Evolutionary conservation across 2,329 filamentous ascomycete genomes (phyloP).

Genomic region (Pseudocercospora fuligena): DNA sequence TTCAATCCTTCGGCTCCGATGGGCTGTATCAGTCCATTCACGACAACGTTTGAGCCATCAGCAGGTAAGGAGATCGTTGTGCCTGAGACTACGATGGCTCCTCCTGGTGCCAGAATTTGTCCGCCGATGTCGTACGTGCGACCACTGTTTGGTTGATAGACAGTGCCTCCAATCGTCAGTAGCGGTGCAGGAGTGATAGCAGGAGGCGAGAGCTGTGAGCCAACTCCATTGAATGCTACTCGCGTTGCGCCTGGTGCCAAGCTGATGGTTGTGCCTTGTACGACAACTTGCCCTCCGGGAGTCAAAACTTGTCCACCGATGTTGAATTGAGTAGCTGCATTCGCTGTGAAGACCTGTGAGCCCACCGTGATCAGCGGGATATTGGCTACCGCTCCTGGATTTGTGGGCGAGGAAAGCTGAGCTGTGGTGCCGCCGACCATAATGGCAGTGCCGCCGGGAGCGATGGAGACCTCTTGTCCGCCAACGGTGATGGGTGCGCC

Average conservation of each 20-base stretch:
- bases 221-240: conserved; percentile 48
- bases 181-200: conserved; percentile 38
- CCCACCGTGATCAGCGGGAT: conserved; percentile 48
- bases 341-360: conserved; percentile 46
- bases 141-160: conserved; percentile 39
- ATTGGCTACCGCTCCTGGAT: conserved; percentile 29
- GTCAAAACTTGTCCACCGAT: conserved; percentile 44
- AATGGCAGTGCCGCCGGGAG: conserved; percentile 44
- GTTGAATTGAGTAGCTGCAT: conserved; percentile 53
- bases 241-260: conserved; percentile 46
- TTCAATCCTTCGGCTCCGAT: conserved; percentile 13
- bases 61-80: conserved; percentile 48
- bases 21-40: conserved; percentile 39
- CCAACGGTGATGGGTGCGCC: conserved; percentile 39
- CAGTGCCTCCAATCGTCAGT: conserved; percentile 37
- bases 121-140: conserved; percentile 38
- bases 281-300: conserved; percentile 45
- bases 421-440: conserved; percentile 41
- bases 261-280: conserved; percentile 47
- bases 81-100: conserved; percentile 44
- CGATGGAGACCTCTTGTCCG: conserved; percentile 40
- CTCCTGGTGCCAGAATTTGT: conserved; percentile 37
- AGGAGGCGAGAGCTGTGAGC: conserved; percentile 40
- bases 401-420: conserved; percentile 17
- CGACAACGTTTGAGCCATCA: conserved; percentile 46